Evolutionary conservation across 2,329 filamentous ascomycete genomes (phyloP), one percentile per base, ranked within the genome.

Genomic region (Chalaropsis thielavioides): DNA sequence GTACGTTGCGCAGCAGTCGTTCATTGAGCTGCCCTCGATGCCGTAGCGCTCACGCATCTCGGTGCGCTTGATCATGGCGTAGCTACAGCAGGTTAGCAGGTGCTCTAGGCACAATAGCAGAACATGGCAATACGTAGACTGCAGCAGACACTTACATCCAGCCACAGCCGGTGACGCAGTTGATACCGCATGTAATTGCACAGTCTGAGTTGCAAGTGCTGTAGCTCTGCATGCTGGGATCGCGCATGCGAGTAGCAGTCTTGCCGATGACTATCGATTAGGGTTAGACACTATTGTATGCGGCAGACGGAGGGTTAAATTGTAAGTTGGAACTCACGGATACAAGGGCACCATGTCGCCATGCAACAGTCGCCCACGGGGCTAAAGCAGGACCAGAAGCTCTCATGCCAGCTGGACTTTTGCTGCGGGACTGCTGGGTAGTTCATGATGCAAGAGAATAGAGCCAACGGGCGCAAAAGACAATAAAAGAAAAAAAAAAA

Each of bases 31-130:
- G 43, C 82, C 81, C 58, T 79, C 72, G 70, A 85, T 83, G 68
- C 75, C 76, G 73, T 80, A 83, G 49, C 74, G 76, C 64, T 80
- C 74, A 61, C 82, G 79, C 68, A 84, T 79, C 69, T 82, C 77
- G 65, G 71, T 71, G 61, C 83, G 80, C 72, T 83, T 81, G 68
- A 81, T 73, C 75, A 80, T 79, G 68, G 78, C 74, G 69, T 75
- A 77, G 68, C 76, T 77, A 66, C 27, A 24, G 19, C 40, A 27
- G 40, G 15, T 19, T 19, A 40, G 22, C 44, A 24, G 35, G 4
- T 38, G 35, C 35, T 6, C 35, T 4, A 8, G 8, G 7, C 35
- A 38, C 35, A 8, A 8, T 8, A 10, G 35, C 35, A 38, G 35
- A 38, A 38, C 1, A 38, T 38, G 5, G 10, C 35, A 38, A 1